phyloP scores from a whole-genome alignment of 225 moss, liverwort and hornwort genomes.

The Pseudoscleropodium purum region DNA sequence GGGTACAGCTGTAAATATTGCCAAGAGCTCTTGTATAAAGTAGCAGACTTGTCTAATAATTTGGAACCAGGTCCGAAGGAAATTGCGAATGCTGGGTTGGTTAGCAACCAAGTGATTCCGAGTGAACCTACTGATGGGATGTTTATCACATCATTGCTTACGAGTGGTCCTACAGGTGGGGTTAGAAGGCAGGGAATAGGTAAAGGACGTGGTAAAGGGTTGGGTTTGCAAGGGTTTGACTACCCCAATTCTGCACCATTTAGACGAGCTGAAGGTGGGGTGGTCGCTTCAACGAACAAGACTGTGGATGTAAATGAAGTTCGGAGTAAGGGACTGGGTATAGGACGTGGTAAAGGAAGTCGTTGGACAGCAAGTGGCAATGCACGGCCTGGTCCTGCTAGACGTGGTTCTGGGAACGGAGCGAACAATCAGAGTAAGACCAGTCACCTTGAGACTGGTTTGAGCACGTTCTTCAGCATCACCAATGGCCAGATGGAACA shows the following conservation, averaged over 20 bases:
- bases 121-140: background rate
- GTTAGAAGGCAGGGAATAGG: background rate
- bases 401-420: background rate
- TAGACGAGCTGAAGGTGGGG: background rate
- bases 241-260: background rate
- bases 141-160: background rate
- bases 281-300: background rate
- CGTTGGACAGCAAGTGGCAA: background rate
- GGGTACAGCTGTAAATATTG: constrained; percentile 50
- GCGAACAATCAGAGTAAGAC: background rate
- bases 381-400: background rate
- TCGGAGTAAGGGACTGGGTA: background rate
- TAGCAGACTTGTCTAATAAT: background rate
- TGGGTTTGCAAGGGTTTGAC: background rate
- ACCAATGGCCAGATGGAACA: constrained; percentile 4
- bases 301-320: background rate
- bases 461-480: constrained; percentile 8
- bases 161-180: background rate
- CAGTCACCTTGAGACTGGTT: constrained; percentile 2
- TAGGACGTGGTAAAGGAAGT: constrained; percentile 8
- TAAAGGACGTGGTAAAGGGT: background rate
- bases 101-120: background rate
- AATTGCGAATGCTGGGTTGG: background rate
- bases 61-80: background rate
- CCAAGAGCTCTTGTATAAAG: constrained; percentile 5